Percentiles rank a stretch among this genome's conserved stretches.
These are phyloP conservation scores for Pseudevernia furfuracea DNA, from an alignment of 495 filamentous ascomycete genomes.

Conservation along the genomic window DNA sequence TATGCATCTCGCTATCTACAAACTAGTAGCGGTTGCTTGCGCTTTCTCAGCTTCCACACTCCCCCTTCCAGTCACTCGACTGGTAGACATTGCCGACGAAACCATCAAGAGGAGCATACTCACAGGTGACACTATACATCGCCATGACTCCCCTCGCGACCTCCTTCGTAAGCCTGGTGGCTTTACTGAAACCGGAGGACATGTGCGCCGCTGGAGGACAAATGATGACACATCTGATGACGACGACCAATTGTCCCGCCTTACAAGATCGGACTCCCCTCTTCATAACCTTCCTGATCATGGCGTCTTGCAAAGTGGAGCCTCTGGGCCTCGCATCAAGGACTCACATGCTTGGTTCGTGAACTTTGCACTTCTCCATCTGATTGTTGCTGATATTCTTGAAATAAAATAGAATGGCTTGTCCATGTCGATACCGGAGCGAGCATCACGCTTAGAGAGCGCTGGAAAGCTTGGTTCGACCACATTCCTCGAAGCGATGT, in stretches of 20 bases:
- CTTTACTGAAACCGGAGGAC: not conserved
- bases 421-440: not conserved
- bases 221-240: too few relatives aligned
- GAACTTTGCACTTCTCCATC: not conserved
- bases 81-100: not conserved
- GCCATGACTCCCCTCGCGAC: not conserved
- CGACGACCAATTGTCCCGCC: not conserved
- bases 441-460: too few relatives aligned
- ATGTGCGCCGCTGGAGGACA: not conserved
- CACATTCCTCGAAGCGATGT: too few relatives aligned
- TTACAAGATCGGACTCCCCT: too few relatives aligned
- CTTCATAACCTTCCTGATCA: not conserved
- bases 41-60: not conserved
- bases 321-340: not conserved
- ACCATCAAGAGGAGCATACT: too few relatives aligned
- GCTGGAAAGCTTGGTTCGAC: too few relatives aligned
- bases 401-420: not conserved
- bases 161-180: not conserved
- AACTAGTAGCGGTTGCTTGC: not conserved
- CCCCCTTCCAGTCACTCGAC: not conserved
- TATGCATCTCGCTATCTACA: not conserved
- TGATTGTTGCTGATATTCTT: not conserved
- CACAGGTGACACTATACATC: not conserved
- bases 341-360: not conserved
- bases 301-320: not conserved